Evolutionary conservation across 1,284 basidiomycete species (phyloP), one percentile per base, ranked within the genome.

Genomic region (Cystobasidiaceae sp.): DNA sequence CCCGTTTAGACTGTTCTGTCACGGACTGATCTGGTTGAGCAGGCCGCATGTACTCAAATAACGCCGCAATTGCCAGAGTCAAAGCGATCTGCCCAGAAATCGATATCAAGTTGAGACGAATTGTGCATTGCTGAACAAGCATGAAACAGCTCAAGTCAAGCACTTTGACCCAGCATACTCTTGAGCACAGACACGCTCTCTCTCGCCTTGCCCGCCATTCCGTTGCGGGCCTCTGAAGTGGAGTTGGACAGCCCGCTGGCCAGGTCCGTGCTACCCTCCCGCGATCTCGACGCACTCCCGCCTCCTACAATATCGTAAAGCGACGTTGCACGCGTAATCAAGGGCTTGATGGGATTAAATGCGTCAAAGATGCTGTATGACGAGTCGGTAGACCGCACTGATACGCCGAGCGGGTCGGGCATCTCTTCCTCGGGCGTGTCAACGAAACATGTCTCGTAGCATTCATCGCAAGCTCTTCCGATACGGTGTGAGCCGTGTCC

Each of bases 381-480:
- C 15, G 50, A 41, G 13, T 50, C 49, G 37, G 34, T 62, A 3
- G 58, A 19, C 13, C 27, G 45, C 6, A 25, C n/a, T 21, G 6
- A 43, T 21, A 13, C 28, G 13, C 8, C n/a, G 45, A 52, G n/a
- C 17, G 45, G 45, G 27, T 50, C 58, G 19, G 28, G 13, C n/a
- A 46, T 37, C n/a, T 60, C 58, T 7, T 33, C 50, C 7, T 33
- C 34, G 28, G 60, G 60, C 6, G 60, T 44, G 3, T 32, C 33
- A 7, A 21, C 37, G 39, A 64, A 64, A 43, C 61, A 64, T 19
- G 86, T 84, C 70, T 90, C 87, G 74, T 88, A 93, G 77, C 90
- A 93, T 2, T 85, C 82, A 67, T 89, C 86, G 75, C 90, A 93
- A 2, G 90, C 86, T 6, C 90, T 82, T 0, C 88, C 87, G 33